Conservation (phyloP, 257 asterid genomes). For the Solanum stenotomum region DNA sequence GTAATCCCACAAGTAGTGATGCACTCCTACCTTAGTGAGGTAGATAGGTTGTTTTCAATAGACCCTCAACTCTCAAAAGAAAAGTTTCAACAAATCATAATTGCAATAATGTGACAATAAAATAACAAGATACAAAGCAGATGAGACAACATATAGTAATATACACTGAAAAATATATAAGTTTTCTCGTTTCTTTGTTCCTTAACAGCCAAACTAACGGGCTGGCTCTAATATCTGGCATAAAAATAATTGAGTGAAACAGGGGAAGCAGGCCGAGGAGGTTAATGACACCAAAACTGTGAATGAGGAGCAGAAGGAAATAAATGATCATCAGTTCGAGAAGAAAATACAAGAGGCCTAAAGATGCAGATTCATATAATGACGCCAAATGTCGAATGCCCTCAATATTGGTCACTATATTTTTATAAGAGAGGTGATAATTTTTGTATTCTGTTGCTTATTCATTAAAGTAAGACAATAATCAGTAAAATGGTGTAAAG, state of each 20-base stretch:
- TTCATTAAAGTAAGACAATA: neutral
- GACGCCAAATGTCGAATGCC: neutral
- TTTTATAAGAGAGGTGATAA: neutral
- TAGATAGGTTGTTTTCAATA: neutral
- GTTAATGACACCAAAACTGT: constrained; percentile 29
- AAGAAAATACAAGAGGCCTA: constrained; percentile 21
- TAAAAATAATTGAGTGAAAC: constrained; percentile 8
- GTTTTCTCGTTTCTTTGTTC: neutral
- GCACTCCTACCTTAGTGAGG: neutral
- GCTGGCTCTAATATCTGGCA: neutral
- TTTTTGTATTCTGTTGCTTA: neutral
- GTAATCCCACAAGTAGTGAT: neutral
- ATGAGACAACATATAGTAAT: neutral
- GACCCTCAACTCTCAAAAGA: neutral
- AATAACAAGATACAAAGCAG: neutral
- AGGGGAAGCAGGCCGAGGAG: constrained; percentile 48
- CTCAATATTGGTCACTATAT: neutral
- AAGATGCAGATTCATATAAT: neutral
- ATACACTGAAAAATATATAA: neutral
- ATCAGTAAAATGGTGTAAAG: neutral
- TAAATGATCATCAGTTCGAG: constrained; percentile 32
- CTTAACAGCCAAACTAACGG: neutral
- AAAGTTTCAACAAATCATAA: neutral
- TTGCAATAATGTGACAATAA: neutral
- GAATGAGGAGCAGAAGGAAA: constrained; percentile 24